A percentile compares a stretch with the other conserved stretches of the same genome.
phyloP scores from a whole-genome alignment of 1,284 basidiomycete genomes.

The Heterobasidion annosum region DNA sequence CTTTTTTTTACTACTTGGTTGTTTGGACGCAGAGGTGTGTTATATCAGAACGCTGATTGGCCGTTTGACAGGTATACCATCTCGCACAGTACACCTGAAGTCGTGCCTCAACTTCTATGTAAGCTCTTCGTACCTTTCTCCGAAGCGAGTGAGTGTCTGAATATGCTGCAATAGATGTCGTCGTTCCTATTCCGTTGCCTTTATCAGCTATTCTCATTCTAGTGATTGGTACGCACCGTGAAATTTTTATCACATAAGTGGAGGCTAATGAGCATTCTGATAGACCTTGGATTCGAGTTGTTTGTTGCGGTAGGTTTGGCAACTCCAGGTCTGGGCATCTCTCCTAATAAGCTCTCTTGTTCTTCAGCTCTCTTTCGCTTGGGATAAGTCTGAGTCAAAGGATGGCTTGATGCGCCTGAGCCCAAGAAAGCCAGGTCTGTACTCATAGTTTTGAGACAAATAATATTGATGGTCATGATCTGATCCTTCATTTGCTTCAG shows the following conservation, averaged over 20 bases:
- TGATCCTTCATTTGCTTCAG: conserved; percentile 12
- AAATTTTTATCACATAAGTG: no score
- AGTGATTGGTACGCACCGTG: conserved; percentile 36
- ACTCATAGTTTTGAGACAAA: no score
- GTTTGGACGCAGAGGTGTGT: no score
- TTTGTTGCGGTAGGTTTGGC: conserved; percentile 43
- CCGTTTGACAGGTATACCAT: conserved; percentile 30
- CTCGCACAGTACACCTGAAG: conserved; percentile 61
- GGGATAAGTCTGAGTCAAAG: conserved; percentile 58
- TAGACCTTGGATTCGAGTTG: conserved; percentile 63
- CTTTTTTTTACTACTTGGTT: no score
- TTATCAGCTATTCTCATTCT: conserved; percentile 61
- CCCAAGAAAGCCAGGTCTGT: conserved; percentile 44
- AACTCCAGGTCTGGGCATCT: not conserved
- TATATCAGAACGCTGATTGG: no score
- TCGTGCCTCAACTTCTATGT: conserved; percentile 60
- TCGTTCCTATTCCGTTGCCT: conserved; percentile 59
- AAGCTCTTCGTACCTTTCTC: not conserved
- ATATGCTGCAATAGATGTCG: conserved; percentile 34
- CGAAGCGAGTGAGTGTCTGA: no score
- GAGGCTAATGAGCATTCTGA: conserved; percentile 2
- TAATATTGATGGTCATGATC: no score
- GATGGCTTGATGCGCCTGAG: conserved; percentile 59
- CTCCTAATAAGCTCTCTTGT: not conserved
- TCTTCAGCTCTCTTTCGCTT: conserved; percentile 53